These are phyloP conservation scores for Bolboschoenus planiculmis DNA, from an alignment of 176 grass and related monocot species.

Conservation along the genomic window DNA sequence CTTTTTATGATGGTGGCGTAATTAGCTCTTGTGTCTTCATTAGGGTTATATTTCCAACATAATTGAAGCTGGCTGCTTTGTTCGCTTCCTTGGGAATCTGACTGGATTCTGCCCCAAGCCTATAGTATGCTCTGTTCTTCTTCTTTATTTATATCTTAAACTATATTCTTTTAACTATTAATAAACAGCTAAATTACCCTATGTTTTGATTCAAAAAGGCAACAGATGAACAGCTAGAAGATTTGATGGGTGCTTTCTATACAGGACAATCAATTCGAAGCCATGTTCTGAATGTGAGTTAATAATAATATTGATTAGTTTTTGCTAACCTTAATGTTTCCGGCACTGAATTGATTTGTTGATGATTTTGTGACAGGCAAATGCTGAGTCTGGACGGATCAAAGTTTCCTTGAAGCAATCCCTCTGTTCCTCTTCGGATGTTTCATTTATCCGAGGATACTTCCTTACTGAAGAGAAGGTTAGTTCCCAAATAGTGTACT, in stretches of 20 bases:
- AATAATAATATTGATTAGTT: conserved; percentile 11
- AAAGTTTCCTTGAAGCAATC: conserved; percentile 86
- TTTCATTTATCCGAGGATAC: conserved; percentile 80
- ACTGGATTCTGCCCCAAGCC: conserved; percentile 91
- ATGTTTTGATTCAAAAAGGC: conserved; percentile 55
- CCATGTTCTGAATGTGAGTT: conserved; percentile 68
- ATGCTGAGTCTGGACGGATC: conserved; percentile 61
- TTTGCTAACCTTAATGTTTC: neutral
- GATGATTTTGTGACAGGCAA: conserved; percentile 37
- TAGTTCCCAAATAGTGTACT: neutral
- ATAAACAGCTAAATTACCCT: conserved; percentile 14
- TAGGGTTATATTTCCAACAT: conserved; percentile 95
- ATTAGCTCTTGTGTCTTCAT: conserved; percentile 25
- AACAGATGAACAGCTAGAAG: conserved; percentile 57
- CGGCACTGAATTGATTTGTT: conserved; percentile 3
- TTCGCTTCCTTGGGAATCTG: conserved; percentile 88
- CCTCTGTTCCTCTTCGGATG: conserved; percentile 62
- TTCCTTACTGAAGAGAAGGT: conserved; percentile 89
- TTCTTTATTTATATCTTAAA: neutral
- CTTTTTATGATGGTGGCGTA: neutral
- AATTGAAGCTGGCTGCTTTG: conserved; percentile 91
- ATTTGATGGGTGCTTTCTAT: conserved; percentile 60
- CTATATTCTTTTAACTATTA: neutral
- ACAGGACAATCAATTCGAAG: conserved; percentile 77
- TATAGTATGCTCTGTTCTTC: conserved; percentile 54